Evolutionary conservation across 2,329 filamentous ascomycete genomes (phyloP), one percentile per base, ranked within the genome.

Genomic region (Boeremia lycopersici): DNA sequence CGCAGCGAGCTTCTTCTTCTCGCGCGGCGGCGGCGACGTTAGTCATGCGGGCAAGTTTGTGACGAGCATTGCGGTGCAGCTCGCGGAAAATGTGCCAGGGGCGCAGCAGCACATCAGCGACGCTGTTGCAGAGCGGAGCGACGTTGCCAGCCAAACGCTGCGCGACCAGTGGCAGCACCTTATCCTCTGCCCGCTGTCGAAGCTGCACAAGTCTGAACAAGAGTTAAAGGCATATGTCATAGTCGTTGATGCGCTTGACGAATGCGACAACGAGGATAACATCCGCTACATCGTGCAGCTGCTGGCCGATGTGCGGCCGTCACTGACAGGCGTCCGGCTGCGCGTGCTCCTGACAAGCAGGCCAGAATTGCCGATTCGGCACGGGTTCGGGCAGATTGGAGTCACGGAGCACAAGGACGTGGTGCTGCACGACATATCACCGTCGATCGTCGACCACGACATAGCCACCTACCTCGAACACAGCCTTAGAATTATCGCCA

Each of bases 161-260:
- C 49, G 48, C 26, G 56, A 64, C 28, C 64, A 66, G 54, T 66
- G 58, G 57, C 17, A 57, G 2, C 47, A 63, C 7, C 62, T 64
- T 10, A 33, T 68, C 6, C 28, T 58, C n/a, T 1, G 51, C 28
- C 62, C 63, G 28, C 48, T 59, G 34, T 46, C 44, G 3, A 55
- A 45, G 33, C 39, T 56, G 19, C 10, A 26, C 13, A 19, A 46
- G 9, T 4, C 39, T 28, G 25, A 2, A 8, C 23, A n/a, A 44
- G 30, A 25, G 40, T 38, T 26, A 36, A 25, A 25, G 11, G 12
- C 40, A 19, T 29, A 29, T 3, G 17, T 65, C 23, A 3, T 65
- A 17, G 59, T 65, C 4, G 38, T 64, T 11, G 61, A 74, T 58
- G 71, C 72, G 2, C 63, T 74, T 6, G 70, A n/a, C n/a, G n/a